Evolutionary conservation across 2,329 filamentous ascomycete genomes (phyloP).

Genomic region (Sporothrix luriei): DNA sequence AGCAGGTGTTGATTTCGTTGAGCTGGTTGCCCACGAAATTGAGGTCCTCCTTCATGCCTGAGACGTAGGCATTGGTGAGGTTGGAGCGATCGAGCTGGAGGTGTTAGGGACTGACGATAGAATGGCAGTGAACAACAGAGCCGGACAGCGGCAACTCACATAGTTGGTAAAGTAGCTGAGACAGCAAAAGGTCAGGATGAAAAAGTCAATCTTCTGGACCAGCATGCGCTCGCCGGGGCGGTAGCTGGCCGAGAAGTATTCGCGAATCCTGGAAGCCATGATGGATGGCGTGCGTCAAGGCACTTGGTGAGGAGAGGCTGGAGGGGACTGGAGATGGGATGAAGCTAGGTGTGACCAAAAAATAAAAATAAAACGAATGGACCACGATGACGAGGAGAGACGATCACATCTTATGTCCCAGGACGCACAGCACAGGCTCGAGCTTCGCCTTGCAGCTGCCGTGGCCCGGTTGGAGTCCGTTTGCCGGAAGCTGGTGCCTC

Average conservation of each 20-base stretch:
- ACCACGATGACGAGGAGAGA: background rate
- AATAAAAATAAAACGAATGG: background rate
- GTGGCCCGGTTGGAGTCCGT: background rate
- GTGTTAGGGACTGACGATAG: no score
- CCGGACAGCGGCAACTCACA: slow-evolving; percentile 41
- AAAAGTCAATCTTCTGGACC: slow-evolving; percentile 53
- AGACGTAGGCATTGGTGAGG: slow-evolving; percentile 58
- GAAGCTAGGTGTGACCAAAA: background rate
- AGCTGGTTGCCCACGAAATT: slow-evolving; percentile 53
- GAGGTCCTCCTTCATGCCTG: slow-evolving; percentile 57
- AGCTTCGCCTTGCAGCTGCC: background rate
- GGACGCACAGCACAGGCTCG: background rate
- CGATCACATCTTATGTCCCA: slow-evolving; percentile 20
- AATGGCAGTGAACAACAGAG: background rate
- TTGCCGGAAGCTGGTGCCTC: slow-evolving; percentile 3
- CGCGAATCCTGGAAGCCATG: slow-evolving; percentile 33
- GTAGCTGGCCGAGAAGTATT: slow-evolving; percentile 34
- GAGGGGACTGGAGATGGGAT: background rate
- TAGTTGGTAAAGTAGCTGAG: slow-evolving; percentile 60
- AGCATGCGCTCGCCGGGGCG: slow-evolving; percentile 41
- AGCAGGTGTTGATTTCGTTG: slow-evolving; percentile 58
- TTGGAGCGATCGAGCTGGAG: slow-evolving; percentile 54
- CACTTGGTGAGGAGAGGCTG: background rate
- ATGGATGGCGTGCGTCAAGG: background rate
- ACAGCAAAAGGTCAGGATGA: slow-evolving; percentile 66